Conservation (phyloP, 768 basidiomycete genomes). For the Boletus eberwhitei region DNA sequence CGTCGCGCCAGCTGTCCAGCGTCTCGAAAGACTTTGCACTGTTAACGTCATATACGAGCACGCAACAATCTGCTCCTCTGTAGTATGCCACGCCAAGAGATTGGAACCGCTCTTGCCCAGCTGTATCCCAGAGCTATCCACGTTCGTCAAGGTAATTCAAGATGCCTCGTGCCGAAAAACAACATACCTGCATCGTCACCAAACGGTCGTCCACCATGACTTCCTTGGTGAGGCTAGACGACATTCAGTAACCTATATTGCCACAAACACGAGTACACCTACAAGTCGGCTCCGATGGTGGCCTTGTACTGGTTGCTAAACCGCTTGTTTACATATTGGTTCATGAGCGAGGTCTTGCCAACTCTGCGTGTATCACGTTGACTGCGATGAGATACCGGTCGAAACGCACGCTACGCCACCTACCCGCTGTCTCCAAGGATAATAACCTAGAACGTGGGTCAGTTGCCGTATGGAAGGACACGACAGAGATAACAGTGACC, state of each 20-base stretch:
- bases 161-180: background rate
- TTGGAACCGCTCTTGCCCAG: slow-evolving; percentile 99
- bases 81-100: slow-evolving; percentile 99
- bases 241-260: slow-evolving; percentile 4
- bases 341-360: slow-evolving; percentile 99
- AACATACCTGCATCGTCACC: slow-evolving; percentile 94
- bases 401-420: slow-evolving; percentile 24
- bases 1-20: slow-evolving; percentile 98
- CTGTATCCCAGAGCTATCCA: slow-evolving; percentile 97
- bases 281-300: slow-evolving; percentile 97
- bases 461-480: slow-evolving; percentile 4
- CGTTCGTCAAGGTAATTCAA: slow-evolving; percentile 1
- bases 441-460: slow-evolving; percentile 67
- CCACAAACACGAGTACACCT: slow-evolving; percentile 34
- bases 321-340: slow-evolving; percentile 99
- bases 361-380: slow-evolving; percentile 50
- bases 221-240: slow-evolving; percentile 86
- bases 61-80: slow-evolving; percentile 98
- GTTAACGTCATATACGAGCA: slow-evolving; percentile 98
- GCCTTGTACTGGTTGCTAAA: slow-evolving; percentile 99
- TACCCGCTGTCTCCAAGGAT: slow-evolving; percentile 98
- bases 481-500: slow-evolving; percentile 38
- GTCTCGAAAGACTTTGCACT: slow-evolving; percentile 98
- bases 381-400: slow-evolving; percentile 8
- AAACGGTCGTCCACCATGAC: slow-evolving; percentile 97